phyloP scores from a whole-genome alignment of 495 filamentous ascomycete species.

The Neurospora sp. region DNA sequence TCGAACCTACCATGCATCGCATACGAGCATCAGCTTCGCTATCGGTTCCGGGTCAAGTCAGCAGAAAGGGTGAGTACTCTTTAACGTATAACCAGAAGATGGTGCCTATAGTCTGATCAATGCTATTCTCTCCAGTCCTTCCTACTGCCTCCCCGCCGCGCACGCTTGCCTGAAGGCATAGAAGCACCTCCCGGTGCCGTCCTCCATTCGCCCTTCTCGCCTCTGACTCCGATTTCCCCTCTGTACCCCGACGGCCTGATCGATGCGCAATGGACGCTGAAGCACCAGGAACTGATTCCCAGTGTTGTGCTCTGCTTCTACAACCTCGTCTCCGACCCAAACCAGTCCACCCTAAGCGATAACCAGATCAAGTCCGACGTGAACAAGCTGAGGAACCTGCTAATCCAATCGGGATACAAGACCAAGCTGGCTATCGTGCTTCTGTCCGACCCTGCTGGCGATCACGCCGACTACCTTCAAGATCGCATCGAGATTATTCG shows the following conservation, averaged over 20 bases:
- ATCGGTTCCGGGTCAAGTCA: conserved; percentile 54
- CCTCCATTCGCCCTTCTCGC: conserved; percentile 83
- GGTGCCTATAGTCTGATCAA: background rate
- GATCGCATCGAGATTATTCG: conserved; percentile 70
- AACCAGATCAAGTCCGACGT: conserved; percentile 86
- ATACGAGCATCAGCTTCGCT: conserved; percentile 31
- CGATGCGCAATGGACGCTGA: conserved; percentile 68
- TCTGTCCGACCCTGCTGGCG: conserved; percentile 55
- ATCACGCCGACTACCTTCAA: conserved; percentile 43
- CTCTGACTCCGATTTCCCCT: conserved; percentile 66
- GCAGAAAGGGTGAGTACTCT: conserved; percentile 62
- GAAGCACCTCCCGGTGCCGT: conserved; percentile 35
- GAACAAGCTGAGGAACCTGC: conserved; percentile 56
- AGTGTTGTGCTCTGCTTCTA: conserved; percentile 69
- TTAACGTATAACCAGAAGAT: background rate
- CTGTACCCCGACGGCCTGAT: conserved; percentile 84
- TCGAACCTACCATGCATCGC: conserved; percentile 51
- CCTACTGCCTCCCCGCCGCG: conserved; percentile 41
- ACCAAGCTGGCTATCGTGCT: conserved; percentile 68
- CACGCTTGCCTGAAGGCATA: conserved; percentile 36
- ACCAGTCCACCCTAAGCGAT: conserved; percentile 61
- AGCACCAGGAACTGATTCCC: conserved; percentile 75
- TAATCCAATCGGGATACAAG: conserved; percentile 60
- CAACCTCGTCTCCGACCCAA: conserved; percentile 58
- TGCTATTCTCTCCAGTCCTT: conserved; percentile 26